Percentiles rank a stretch among this genome's conserved stretches.
These are phyloP conservation scores for Debaryomyces subglobosus DNA, from an alignment of 1,139 yeast species.

Conservation along the genomic window DNA sequence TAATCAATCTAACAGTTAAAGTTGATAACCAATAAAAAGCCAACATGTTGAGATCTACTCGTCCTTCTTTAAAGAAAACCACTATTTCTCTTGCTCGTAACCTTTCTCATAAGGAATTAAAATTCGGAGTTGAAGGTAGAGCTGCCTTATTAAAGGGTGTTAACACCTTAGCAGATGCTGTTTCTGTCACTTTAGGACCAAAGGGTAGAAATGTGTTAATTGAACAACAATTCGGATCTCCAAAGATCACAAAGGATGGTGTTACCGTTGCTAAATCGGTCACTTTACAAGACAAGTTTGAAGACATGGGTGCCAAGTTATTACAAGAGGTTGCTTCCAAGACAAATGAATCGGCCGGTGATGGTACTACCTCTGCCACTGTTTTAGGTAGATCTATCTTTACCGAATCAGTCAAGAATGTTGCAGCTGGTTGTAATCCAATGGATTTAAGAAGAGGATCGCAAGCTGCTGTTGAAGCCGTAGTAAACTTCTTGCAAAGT, in stretches of 20 bases:
- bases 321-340: conserved; percentile 98
- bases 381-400: conserved; percentile 96
- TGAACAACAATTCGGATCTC: conserved; percentile 96
- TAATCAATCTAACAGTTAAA: conserved; percentile 3
- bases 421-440: conserved; percentile 99
- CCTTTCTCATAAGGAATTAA: conserved; percentile 90
- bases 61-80: conserved; percentile 49
- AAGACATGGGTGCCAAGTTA: conserved; percentile 94
- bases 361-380: conserved; percentile 98
- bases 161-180: conserved; percentile 95
- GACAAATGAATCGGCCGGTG: conserved; percentile 99
- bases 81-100: conserved; percentile 52
- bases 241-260: conserved; percentile 99
- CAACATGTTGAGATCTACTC: conserved; percentile 59
- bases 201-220: conserved; percentile 97
- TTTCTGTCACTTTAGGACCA: conserved; percentile 95
- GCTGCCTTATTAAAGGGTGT: conserved; percentile 96
- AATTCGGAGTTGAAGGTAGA: conserved; percentile 98
- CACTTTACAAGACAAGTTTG: conserved; percentile 87
- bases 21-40: conserved; percentile 3
- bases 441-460: conserved; percentile 99
- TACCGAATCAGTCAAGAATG: conserved; percentile 96
- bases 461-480: conserved; percentile 98
- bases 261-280: conserved; percentile 95
- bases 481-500: conserved; percentile 82